phyloP scores from a whole-genome alignment of 495 filamentous ascomycete genomes.

The Pyrenula aspistea region DNA sequence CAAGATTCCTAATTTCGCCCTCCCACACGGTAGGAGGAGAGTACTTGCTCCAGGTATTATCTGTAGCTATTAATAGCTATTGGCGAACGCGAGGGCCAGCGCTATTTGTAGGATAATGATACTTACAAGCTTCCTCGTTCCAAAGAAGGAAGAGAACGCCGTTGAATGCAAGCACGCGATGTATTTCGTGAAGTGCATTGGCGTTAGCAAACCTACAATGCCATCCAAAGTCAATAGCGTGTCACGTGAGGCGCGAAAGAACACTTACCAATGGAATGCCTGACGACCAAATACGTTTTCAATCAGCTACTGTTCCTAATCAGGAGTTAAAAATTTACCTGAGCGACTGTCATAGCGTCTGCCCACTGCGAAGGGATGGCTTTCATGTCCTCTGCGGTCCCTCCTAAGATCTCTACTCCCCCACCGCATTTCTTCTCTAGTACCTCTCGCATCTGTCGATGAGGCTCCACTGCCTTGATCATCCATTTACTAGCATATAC shows the following conservation, averaged over 20 bases:
- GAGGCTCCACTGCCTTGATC: slow-evolving; percentile 53
- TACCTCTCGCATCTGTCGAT: slow-evolving; percentile 43
- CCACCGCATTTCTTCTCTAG: slow-evolving; percentile 38
- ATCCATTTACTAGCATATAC: slow-evolving; percentile 36
- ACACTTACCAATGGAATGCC: slow-evolving; percentile 48
- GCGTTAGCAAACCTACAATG: slow-evolving; percentile 46
- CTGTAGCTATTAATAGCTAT: slow-evolving; percentile 9
- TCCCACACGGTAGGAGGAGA: slow-evolving; percentile 38
- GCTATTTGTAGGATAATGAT: not conserved
- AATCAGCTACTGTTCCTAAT: not conserved
- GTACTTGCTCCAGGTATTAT: slow-evolving; percentile 38
- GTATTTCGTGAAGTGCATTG: slow-evolving; percentile 42
- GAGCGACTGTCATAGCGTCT: slow-evolving; percentile 50
- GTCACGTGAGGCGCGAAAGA: slow-evolving; percentile 8
- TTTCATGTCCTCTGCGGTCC: slow-evolving; percentile 37
- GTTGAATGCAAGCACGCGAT: slow-evolving; percentile 38
- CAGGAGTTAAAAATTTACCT: slow-evolving; percentile 31
- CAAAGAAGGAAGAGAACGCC: slow-evolving; percentile 48
- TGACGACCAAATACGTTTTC: slow-evolving; percentile 10
- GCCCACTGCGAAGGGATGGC: slow-evolving; percentile 39
- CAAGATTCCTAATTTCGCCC: slow-evolving; percentile 36
- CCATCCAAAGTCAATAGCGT: not conserved
- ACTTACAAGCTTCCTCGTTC: slow-evolving; percentile 53
- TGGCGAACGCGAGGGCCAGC: too few species aligned
- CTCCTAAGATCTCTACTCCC: slow-evolving; percentile 36